A percentile compares a stretch with the other conserved stretches of the same genome.
phyloP scores from a whole-genome alignment of 805 yeast genomes.

The Starmerella lactis-condensi region DNA sequence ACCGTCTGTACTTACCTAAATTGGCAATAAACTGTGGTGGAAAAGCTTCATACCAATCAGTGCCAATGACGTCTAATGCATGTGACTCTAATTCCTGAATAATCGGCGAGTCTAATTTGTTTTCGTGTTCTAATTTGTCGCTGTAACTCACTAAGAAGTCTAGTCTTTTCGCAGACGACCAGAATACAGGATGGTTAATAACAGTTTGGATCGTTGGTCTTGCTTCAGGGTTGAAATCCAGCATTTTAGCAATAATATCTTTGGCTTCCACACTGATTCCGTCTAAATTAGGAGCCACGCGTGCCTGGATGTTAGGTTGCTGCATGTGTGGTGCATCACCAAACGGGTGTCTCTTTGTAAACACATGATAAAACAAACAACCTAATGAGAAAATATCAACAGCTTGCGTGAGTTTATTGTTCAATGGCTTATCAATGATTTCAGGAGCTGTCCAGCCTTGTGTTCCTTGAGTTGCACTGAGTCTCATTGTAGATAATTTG shows the following conservation, averaged over 20 bases:
- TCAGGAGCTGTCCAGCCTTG: conserved; percentile 99
- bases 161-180: conserved; percentile 55
- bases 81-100: conserved; percentile 36
- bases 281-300: conserved; percentile 34
- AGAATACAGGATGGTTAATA: conserved; percentile 73
- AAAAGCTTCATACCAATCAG: conserved; percentile 63
- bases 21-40: conserved; percentile 61
- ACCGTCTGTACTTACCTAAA: conserved; percentile 78
- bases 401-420: conserved; percentile 52
- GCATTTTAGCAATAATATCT: conserved; percentile 58
- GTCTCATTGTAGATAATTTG: conserved; percentile 60
- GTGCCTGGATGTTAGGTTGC: conserved; percentile 72
- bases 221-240: conserved; percentile 39
- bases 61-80: conserved; percentile 30
- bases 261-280: conserved; percentile 36
- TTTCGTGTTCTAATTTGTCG: conserved; percentile 75
- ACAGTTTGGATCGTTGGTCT: conserved; percentile 58
- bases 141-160: conserved; percentile 75
- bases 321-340: conserved; percentile 68
- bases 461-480: conserved; percentile 80
- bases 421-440: conserved; percentile 11
- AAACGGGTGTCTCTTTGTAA: conserved; percentile 71
- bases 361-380: conserved; percentile 74
- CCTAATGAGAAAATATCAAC: conserved; percentile 91
- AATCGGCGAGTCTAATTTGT: conserved; percentile 52